These are phyloP conservation scores for Eucalyptus fibrosa DNA, from an alignment of 345 rosid genomes.

Conservation along the genomic window DNA sequence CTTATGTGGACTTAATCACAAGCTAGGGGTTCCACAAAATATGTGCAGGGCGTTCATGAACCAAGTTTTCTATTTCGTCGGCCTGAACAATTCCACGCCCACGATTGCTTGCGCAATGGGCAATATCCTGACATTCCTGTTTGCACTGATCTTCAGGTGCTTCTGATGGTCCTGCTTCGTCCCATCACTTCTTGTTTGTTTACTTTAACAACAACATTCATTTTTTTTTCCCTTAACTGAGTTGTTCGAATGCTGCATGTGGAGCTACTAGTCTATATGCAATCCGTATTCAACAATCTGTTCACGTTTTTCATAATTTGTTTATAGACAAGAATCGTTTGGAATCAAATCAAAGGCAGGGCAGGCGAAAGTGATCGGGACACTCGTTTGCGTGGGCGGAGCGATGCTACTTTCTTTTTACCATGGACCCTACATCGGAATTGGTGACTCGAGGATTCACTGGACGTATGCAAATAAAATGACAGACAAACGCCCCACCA, in stretches of 20 bases:
- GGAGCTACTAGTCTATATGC: neutral
- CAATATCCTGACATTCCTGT: slow-evolving; percentile 63
- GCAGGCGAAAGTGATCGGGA: slow-evolving; percentile 73
- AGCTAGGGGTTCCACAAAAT: neutral
- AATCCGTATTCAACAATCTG: neutral
- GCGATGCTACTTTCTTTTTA: slow-evolving; percentile 88
- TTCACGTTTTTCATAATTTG: neutral
- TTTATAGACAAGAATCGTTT: slow-evolving; percentile 55
- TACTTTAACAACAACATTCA: neutral
- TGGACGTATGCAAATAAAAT: slow-evolving; percentile 51
- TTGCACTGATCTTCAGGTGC: slow-evolving; percentile 75
- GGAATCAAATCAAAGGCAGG: slow-evolving; percentile 50
- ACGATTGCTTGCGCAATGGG: slow-evolving; percentile 71
- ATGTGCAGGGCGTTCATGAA: slow-evolving; percentile 51
- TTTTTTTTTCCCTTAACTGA: neutral
- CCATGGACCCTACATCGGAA: slow-evolving; percentile 47
- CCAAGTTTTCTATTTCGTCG: slow-evolving; percentile 75
- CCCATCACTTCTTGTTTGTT: neutral
- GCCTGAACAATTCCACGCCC: slow-evolving; percentile 62
- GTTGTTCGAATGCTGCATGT: neutral
- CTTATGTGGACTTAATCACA: neutral
- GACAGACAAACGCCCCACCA: neutral
- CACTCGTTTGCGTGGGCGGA: slow-evolving; percentile 69
- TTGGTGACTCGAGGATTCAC: slow-evolving; percentile 61
- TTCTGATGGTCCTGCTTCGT: neutral